phyloP scores from a whole-genome alignment of 805 yeast genomes.

The Yarrowia porcina region DNA sequence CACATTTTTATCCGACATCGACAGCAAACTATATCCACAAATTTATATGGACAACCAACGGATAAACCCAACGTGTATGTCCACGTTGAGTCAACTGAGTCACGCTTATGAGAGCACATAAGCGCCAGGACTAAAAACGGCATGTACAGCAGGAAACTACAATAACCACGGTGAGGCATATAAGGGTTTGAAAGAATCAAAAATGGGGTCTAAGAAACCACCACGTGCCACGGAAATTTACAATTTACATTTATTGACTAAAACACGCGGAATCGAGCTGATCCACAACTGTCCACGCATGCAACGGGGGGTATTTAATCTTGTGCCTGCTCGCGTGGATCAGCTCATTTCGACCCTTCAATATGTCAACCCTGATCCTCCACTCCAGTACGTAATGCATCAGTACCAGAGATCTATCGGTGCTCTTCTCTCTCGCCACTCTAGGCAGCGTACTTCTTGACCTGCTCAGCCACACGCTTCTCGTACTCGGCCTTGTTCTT shows the following conservation, averaged over 20 bases:
- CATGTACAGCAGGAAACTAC: no score
- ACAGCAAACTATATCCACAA: slow-evolving; percentile 14
- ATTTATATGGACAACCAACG: background rate
- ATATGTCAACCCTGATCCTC: background rate
- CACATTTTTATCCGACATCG: slow-evolving; percentile 19
- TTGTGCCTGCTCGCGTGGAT: background rate
- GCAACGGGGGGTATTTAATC: background rate
- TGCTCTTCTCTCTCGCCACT: background rate
- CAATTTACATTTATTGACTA: background rate
- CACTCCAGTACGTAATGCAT: background rate
- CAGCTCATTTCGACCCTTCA: background rate
- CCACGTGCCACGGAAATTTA: background rate
- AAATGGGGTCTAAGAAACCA: no score
- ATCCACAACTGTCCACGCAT: background rate
- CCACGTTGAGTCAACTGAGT: slow-evolving; percentile 24
- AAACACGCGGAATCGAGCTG: background rate
- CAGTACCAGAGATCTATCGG: background rate
- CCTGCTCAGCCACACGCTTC: slow-evolving; percentile 76
- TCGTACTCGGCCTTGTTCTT: slow-evolving; percentile 68
- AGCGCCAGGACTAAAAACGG: background rate
- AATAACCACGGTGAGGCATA: background rate
- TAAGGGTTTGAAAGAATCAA: background rate
- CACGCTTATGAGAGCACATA: background rate
- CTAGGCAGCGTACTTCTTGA: slow-evolving; percentile 56
- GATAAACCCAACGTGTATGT: slow-evolving; percentile 11